Conservation (phyloP, 2,329 filamentous ascomycete species). For the Exophiala spinifera region DNA sequence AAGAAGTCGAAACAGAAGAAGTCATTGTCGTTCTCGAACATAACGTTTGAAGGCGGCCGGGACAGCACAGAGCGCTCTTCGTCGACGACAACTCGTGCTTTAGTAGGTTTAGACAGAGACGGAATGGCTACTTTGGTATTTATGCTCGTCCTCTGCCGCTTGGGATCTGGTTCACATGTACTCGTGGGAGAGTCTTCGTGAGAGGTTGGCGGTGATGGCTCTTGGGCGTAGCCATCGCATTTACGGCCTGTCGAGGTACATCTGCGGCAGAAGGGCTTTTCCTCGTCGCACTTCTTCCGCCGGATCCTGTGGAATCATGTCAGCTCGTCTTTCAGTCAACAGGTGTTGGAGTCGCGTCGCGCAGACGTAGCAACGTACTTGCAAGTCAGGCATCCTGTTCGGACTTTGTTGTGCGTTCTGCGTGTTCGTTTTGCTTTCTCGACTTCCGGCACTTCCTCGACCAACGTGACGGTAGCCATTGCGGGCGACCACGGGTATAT, state of each 20-base stretch:
- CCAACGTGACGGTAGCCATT: conserved; percentile 8
- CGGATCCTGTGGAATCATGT: conserved; percentile 20
- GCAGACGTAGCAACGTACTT: conserved; percentile 22
- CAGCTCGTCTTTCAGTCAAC: background rate
- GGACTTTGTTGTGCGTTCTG: conserved; percentile 27
- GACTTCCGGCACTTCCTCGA: conserved; percentile 1
- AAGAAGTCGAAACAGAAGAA: conserved; percentile 35
- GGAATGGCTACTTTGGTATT: conserved; percentile 12
- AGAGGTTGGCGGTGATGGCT: conserved; percentile 2
- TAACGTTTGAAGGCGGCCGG: conserved; percentile 13
- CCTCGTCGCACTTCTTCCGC: conserved; percentile 36
- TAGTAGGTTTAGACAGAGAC: conserved; percentile 17
- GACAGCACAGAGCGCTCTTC: conserved; percentile 29
- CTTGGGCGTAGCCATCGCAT: conserved; percentile 33
- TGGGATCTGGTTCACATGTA: conserved; percentile 21
- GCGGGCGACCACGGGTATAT: background rate
- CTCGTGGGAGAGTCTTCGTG: conserved; percentile 26
- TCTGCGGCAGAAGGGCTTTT: conserved; percentile 31
- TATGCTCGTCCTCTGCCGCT: conserved; percentile 27
- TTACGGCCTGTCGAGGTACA: conserved; percentile 35
- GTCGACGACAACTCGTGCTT: conserved; percentile 19
- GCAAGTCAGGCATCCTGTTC: conserved; percentile 29
- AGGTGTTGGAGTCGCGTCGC: background rate
- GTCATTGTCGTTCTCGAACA: conserved; percentile 28
- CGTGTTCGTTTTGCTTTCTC: conserved; percentile 24